Evolutionary conservation across 2,329 filamentous ascomycete genomes (phyloP).

Genomic region (Arachnomyces sp.): DNA sequence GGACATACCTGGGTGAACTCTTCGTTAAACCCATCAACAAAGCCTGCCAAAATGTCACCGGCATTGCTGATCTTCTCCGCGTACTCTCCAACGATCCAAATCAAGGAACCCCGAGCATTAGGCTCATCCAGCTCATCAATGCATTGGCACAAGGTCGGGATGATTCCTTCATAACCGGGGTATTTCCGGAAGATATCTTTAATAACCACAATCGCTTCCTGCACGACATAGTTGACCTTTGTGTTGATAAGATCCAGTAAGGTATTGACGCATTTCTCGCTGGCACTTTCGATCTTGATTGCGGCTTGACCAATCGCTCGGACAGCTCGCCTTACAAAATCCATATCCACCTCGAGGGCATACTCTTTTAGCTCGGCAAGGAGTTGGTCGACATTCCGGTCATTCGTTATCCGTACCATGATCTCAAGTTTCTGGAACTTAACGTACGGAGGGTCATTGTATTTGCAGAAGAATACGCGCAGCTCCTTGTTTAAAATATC

Average conservation of each 20-base stretch:
- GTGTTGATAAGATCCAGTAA: constrained; percentile 90
- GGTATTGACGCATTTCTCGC: constrained; percentile 91
- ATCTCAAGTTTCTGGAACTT: constrained; percentile 98
- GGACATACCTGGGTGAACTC: constrained; percentile 79
- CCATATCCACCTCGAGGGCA: constrained; percentile 96
- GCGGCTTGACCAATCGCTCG: constrained; percentile 96
- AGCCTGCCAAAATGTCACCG: constrained; percentile 83
- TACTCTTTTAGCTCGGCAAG: constrained; percentile 95
- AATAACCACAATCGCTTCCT: constrained; percentile 97
- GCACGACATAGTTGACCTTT: constrained; percentile 98
- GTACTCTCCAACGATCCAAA: constrained; percentile 99
- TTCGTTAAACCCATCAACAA: constrained; percentile 90
- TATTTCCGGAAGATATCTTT: constrained; percentile 98
- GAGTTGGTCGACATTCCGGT: constrained; percentile 90
- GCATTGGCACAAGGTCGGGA: constrained; percentile 89
- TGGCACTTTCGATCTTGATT: constrained; percentile 94
- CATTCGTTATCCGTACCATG: constrained; percentile 98
- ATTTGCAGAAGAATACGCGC: constrained; percentile 99
- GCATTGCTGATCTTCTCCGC: constrained; percentile 99
- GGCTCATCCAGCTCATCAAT: constrained; percentile 97
- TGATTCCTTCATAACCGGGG: constrained; percentile 94
- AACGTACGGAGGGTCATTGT: constrained; percentile 95
- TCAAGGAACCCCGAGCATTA: constrained; percentile 77
- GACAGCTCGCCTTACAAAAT: constrained; percentile 88
- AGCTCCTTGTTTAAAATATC: constrained; percentile 96